Conservation (phyloP, 768 basidiomycete genomes). For the Pleurotus platypus region DNA sequence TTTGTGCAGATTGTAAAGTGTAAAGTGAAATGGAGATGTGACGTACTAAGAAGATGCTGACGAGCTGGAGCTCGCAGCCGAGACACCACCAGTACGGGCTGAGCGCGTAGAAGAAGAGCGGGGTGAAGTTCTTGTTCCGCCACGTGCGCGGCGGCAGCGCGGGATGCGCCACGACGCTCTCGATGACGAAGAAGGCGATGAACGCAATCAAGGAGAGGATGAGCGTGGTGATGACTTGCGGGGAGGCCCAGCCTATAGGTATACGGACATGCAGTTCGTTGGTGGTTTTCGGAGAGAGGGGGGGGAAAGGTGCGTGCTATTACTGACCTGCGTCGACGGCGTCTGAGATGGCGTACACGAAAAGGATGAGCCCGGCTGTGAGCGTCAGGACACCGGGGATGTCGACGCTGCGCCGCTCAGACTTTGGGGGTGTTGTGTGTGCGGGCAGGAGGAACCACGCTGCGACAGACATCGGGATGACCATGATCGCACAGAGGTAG, state of each 20-base stretch:
- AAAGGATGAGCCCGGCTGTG: constrained; percentile 22
- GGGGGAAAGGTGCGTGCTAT: not conserved
- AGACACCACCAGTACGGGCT: constrained; percentile 14
- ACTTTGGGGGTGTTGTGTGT: not conserved
- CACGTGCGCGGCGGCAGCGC: constrained; percentile 31
- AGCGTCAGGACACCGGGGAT: constrained; percentile 11
- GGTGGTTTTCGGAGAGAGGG: not conserved
- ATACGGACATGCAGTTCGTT: not conserved
- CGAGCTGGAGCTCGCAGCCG: constrained; percentile 28
- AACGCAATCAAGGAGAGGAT: constrained; percentile 34
- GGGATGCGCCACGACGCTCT: constrained; percentile 18
- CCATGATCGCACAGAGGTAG: constrained; percentile 36
- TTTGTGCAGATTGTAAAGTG: too few relatives aligned
- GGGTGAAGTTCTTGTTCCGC: constrained; percentile 34
- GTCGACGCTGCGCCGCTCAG: constrained; percentile 10
- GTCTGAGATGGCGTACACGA: constrained; percentile 33
- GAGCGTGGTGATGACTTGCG: constrained; percentile 37
- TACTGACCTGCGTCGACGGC: constrained; percentile 25
- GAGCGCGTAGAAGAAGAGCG: constrained; percentile 28
- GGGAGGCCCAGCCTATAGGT: constrained; percentile 36
- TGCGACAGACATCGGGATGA: constrained; percentile 12
- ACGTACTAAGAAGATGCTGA: constrained; percentile 21
- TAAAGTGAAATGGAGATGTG: not conserved
- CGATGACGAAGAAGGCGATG: constrained; percentile 43
- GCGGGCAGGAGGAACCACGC: constrained; percentile 12